Evolutionary conservation across 2,329 filamentous ascomycete genomes (phyloP).

Genomic region (Alternaria sp.): DNA sequence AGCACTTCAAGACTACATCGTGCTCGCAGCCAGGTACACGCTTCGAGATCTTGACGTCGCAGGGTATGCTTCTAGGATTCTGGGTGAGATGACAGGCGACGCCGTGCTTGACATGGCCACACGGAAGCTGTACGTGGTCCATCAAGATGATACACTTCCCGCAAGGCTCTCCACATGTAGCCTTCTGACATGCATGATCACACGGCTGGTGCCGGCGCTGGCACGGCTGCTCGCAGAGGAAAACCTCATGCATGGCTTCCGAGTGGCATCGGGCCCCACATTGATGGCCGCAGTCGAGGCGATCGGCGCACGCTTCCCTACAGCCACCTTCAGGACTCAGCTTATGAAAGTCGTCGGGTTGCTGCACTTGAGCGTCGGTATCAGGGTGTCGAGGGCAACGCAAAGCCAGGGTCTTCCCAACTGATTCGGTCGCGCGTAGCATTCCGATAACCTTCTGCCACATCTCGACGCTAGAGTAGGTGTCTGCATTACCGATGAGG

Average conservation of each 20-base stretch:
- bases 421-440: constrained; percentile 44
- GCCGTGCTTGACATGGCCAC: constrained; percentile 30
- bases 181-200: constrained; percentile 36
- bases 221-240: constrained; percentile 34
- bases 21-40: constrained; percentile 64
- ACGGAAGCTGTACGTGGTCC: constrained; percentile 33
- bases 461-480: constrained; percentile 64
- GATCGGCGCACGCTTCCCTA: constrained; percentile 22
- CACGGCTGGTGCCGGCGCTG: constrained; percentile 30
- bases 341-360: constrained; percentile 37
- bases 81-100: constrained; percentile 17
- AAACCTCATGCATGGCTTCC: constrained; percentile 33
- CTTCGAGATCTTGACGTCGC: constrained; percentile 55
- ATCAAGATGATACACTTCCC: constrained; percentile 27
- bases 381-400: constrained; percentile 38
- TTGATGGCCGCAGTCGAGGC: constrained; percentile 38
- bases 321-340: constrained; percentile 44
- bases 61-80: constrained; percentile 51
- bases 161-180: constrained; percentile 38
- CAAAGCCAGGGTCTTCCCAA: constrained; percentile 28
- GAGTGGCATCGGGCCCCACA: constrained; percentile 42
- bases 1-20: constrained; percentile 57
- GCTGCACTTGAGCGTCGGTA: constrained; percentile 26
- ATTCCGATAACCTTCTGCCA: constrained; percentile 66
- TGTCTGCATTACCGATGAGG: constrained; percentile 70